A percentile compares a stretch with the other conserved stretches of the same genome.
These are phyloP conservation scores for Elasticomyces elasticus DNA, from an alignment of 495 filamentous ascomycete species.

Conservation along the genomic window DNA sequence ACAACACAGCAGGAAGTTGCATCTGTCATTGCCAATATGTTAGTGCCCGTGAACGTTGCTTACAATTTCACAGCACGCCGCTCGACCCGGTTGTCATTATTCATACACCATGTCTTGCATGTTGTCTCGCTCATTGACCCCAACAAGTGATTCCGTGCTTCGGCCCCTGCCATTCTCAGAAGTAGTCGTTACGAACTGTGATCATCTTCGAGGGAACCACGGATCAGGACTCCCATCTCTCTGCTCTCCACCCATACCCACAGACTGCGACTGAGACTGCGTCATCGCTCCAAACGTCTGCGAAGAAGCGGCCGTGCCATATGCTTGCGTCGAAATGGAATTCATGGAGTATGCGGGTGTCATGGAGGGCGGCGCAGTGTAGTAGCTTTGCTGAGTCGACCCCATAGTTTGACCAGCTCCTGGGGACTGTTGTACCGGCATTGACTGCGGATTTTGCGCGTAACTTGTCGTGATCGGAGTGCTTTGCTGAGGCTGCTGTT, in stretches of 20 bases:
- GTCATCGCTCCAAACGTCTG: background rate
- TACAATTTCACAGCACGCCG: too few species aligned
- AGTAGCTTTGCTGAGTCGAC: background rate
- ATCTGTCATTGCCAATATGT: too few species aligned
- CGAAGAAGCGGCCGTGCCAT: background rate
- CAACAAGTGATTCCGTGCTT: too few species aligned
- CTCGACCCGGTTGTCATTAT: too few species aligned
- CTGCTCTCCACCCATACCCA: background rate
- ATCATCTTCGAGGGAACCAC: conserved; percentile 10
- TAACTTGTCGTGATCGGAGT: too few species aligned
- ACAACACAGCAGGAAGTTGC: too few species aligned
- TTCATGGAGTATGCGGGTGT: background rate
- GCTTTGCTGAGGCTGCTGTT: background rate
- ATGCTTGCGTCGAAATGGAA: background rate
- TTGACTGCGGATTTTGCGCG: background rate
- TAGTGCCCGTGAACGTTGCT: too few species aligned
- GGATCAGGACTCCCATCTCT: conserved; percentile 9
- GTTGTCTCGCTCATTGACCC: too few species aligned
- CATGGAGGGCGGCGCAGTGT: background rate
- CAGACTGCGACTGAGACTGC: background rate
- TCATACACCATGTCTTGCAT: too few species aligned
- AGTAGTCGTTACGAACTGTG: too few species aligned
- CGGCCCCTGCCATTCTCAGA: too few species aligned
- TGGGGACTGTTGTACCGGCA: background rate
- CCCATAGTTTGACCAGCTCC: background rate